Conservation (phyloP, 2,329 filamentous ascomycete genomes). For the Pezicula neosporulosa region DNA sequence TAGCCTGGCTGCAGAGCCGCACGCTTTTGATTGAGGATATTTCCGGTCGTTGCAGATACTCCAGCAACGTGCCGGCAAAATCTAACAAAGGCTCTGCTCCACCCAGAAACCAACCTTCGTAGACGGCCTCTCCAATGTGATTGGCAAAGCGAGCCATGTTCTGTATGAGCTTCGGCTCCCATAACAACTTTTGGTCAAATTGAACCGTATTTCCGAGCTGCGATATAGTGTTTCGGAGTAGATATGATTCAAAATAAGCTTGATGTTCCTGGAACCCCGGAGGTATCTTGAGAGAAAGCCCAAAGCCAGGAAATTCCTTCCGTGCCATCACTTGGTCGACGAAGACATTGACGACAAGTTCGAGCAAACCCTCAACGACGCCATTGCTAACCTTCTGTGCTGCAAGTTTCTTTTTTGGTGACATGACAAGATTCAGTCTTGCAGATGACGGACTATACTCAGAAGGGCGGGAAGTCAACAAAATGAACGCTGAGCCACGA, state of each 20-base stretch:
- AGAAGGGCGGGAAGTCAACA: slow-evolving; percentile 70
- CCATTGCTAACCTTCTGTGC: slow-evolving; percentile 58
- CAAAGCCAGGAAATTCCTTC: slow-evolving; percentile 89
- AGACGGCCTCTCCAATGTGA: slow-evolving; percentile 85
- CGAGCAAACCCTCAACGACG: slow-evolving; percentile 72
- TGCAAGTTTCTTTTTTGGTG: slow-evolving; percentile 49
- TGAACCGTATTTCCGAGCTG: slow-evolving; percentile 69
- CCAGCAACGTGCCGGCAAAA: slow-evolving; percentile 78
- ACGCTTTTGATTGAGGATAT: slow-evolving; percentile 80
- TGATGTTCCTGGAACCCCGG: slow-evolving; percentile 94
- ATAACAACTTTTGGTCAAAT: slow-evolving; percentile 66
- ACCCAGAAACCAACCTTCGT: slow-evolving; percentile 94
- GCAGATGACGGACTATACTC: slow-evolving; percentile 55
- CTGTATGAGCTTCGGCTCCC: slow-evolving; percentile 78
- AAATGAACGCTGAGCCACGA: slow-evolving; percentile 85
- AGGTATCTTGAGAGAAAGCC: slow-evolving; percentile 81
- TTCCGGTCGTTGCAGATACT: slow-evolving; percentile 85
- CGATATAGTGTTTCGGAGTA: slow-evolving; percentile 72
- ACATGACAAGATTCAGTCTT: slow-evolving; percentile 60
- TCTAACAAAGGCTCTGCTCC: slow-evolving; percentile 82
- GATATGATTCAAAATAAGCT: slow-evolving; percentile 89
- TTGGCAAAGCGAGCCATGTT: slow-evolving; percentile 80
- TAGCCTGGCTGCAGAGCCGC: slow-evolving; percentile 82
- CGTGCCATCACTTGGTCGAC: slow-evolving; percentile 79
- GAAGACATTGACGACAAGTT: slow-evolving; percentile 77